A percentile compares a stretch with the other conserved stretches of the same genome.
Conservation (phyloP, 192 early-diverging fungal species). For the Coemansia sp. region DNA sequence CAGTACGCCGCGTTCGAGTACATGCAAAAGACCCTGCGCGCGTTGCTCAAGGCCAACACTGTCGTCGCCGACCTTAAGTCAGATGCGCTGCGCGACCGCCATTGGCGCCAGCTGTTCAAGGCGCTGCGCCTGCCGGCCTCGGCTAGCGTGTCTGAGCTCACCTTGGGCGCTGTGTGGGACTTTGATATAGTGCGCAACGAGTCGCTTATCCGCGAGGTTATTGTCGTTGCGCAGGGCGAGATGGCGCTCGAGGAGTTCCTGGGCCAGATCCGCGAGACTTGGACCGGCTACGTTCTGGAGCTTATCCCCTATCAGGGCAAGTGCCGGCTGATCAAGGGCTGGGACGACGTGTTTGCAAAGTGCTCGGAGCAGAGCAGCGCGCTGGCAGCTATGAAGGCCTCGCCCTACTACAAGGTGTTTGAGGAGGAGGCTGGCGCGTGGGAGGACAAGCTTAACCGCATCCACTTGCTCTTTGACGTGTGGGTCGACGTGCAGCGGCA, state of each 20-base stretch:
- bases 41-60: constrained; percentile 77
- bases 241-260: constrained; percentile 99
- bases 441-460: constrained; percentile 96
- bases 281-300: constrained; percentile 90
- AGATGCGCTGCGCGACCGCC: constrained; percentile 92
- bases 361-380: constrained; percentile 94
- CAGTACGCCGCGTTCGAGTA: constrained; percentile 97
- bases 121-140: constrained; percentile 72
- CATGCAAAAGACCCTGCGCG: constrained; percentile 81
- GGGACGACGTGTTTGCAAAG: constrained; percentile 98
- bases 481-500: constrained; percentile 99
- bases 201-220: constrained; percentile 79
- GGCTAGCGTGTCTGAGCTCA: constrained; percentile 74
- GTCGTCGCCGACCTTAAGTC: constrained; percentile 90
- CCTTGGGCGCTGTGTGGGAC: constrained; percentile 95
- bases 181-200: constrained; percentile 88
- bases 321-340: constrained; percentile 93
- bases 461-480: constrained; percentile 95
- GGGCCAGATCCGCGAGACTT: constrained; percentile 85
- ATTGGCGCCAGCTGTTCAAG: constrained; percentile 96
- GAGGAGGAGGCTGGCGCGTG: constrained; percentile 93
- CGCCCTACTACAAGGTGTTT: constrained; percentile 97
- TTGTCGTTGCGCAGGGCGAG: constrained; percentile 95
- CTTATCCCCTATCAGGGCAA: constrained; percentile 97
- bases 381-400: constrained; percentile 94